These are phyloP conservation scores for Xylariales sp. DNA, from an alignment of 2,329 filamentous ascomycete species.

Conservation along the genomic window DNA sequence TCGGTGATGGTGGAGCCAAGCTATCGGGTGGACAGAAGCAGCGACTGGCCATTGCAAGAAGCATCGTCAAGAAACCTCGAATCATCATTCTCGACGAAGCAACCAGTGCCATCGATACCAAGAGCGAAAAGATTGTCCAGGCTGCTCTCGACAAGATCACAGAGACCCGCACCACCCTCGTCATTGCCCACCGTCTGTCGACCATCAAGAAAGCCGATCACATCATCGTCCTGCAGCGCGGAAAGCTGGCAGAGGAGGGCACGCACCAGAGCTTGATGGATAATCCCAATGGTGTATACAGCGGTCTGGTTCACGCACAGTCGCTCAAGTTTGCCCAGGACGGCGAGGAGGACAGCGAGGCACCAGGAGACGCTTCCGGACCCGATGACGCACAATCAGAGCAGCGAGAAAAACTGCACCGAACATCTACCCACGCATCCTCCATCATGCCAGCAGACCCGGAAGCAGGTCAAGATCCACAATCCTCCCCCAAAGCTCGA, in stretches of 20 bases:
- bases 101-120: conserved; percentile 60
- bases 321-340: conserved; percentile 1
- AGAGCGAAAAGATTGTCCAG: conserved; percentile 47
- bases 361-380: too few species aligned
- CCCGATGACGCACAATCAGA: conserved; percentile 17
- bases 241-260: conserved; percentile 12
- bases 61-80: conserved; percentile 57
- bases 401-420: conserved; percentile 26
- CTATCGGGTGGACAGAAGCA: conserved; percentile 66
- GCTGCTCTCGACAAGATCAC: conserved; percentile 58
- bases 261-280: conserved; percentile 14
- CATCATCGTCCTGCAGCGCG: conserved; percentile 46
- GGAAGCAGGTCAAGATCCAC: too few species aligned
- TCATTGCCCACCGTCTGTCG: conserved; percentile 68
- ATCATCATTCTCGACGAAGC: conserved; percentile 67
- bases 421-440: conserved; percentile 25
- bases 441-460: neutral
- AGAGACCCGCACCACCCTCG: conserved; percentile 59
- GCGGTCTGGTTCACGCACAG: conserved; percentile 13
- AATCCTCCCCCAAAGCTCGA: neutral
- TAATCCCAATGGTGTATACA: conserved; percentile 9
- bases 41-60: conserved; percentile 61
- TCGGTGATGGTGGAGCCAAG: conserved; percentile 59
- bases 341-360: neutral
- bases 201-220: conserved; percentile 72